A percentile compares a stretch with the other conserved stretches of the same genome.
Evolutionary conservation across 305 asterid genomes (phyloP).

Genomic region (Fraxinus ornus): DNA sequence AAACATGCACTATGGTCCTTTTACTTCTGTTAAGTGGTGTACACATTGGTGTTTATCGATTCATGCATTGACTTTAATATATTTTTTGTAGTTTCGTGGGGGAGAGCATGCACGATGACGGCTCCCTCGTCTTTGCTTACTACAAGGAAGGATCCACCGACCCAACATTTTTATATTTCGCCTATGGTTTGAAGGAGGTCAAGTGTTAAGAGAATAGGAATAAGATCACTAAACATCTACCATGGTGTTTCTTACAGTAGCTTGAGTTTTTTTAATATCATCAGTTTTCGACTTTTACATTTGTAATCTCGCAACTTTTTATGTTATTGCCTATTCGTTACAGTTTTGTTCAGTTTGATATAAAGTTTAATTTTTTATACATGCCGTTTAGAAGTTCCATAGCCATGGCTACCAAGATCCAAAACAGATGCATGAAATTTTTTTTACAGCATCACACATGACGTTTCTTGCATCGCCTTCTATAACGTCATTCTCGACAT

Average conservation of each 20-base stretch:
- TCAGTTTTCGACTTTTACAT: not conserved
- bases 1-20: not conserved
- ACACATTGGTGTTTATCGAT: not conserved
- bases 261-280: not conserved
- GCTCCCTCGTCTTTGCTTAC: constrained; percentile 66
- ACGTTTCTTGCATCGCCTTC: constrained; percentile 35
- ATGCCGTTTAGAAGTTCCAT: constrained; percentile 29
- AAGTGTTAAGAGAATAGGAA: constrained; percentile 43
- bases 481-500: not conserved
- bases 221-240: not conserved
- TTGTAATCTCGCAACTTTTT: not conserved
- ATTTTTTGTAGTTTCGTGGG: constrained; percentile 62
- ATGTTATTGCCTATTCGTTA: not conserved
- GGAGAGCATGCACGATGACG: constrained; percentile 72
- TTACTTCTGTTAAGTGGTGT: not conserved
- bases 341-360: constrained; percentile 11
- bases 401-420: constrained; percentile 33
- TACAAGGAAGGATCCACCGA: constrained; percentile 71
- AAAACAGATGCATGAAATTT: constrained; percentile 21
- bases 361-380: not conserved
- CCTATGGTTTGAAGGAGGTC: constrained; percentile 67
- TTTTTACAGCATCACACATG: constrained; percentile 27
- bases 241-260: not conserved
- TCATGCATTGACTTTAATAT: not conserved
- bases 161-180: constrained; percentile 76